Percentiles rank a stretch among this genome's conserved stretches.
Evolutionary conservation across 2,329 filamentous ascomycete species (phyloP).

Genomic region (Diplodia intermedia): DNA sequence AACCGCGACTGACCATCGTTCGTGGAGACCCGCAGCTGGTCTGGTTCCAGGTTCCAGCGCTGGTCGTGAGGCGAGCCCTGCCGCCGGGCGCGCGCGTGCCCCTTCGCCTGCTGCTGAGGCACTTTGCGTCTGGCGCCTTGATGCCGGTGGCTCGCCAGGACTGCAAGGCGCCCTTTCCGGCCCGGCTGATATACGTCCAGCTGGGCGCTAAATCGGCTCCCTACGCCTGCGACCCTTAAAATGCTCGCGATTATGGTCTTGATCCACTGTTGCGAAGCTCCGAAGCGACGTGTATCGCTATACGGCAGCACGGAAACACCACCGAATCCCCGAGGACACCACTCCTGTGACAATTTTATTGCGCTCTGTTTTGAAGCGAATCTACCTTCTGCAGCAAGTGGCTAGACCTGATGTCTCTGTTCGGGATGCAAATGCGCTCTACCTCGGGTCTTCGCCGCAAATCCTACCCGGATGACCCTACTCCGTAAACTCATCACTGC

Average conservation of each 20-base stretch:
- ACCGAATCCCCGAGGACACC: background rate
- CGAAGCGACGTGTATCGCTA: background rate
- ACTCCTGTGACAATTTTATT: slow-evolving; percentile 2
- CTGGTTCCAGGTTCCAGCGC: background rate
- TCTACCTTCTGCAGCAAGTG: slow-evolving; percentile 17
- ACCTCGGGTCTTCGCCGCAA: slow-evolving; percentile 1
- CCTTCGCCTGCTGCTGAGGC: slow-evolving; percentile 15
- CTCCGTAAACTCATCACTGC: slow-evolving; percentile 7
- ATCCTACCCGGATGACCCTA: slow-evolving; percentile 11
- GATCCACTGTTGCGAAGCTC: slow-evolving; percentile 9
- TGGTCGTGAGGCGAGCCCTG: background rate
- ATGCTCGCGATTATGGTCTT: background rate
- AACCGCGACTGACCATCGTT: background rate
- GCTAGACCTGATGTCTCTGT: background rate
- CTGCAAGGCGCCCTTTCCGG: background rate
- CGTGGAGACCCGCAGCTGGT: slow-evolving; percentile 8
- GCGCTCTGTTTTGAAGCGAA: background rate
- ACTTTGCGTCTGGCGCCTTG: slow-evolving; percentile 13
- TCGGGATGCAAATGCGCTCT: too few species aligned
- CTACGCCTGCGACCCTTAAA: background rate
- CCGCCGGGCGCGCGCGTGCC: slow-evolving; percentile 13
- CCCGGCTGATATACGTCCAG: slow-evolving; percentile 3
- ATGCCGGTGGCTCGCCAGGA: background rate
- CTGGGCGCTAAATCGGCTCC: background rate
- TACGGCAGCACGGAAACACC: slow-evolving; percentile 3